These are phyloP conservation scores for Pichia sp. DNA, from an alignment of 1,139 yeast genomes.

Conservation along the genomic window DNA sequence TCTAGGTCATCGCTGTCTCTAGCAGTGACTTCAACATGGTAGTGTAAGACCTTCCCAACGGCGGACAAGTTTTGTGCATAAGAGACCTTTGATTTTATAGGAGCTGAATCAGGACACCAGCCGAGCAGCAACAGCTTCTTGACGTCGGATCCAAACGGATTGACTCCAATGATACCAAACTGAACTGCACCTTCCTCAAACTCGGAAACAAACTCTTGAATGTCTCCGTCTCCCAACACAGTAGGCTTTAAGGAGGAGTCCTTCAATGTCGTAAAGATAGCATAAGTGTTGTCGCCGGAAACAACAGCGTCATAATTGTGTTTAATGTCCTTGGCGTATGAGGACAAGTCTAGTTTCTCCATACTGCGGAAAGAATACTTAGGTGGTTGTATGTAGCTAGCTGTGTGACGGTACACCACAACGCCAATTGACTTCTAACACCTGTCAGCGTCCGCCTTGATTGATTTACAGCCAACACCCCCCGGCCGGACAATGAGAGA, in stretches of 20 bases:
- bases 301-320: slow-evolving; percentile 61
- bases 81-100: slow-evolving; percentile 66
- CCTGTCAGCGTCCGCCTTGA: neutral
- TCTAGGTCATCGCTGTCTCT: slow-evolving; percentile 88
- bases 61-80: slow-evolving; percentile 75
- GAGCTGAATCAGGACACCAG: slow-evolving; percentile 91
- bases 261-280: slow-evolving; percentile 59
- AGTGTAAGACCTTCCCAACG: slow-evolving; percentile 69
- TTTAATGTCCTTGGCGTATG: slow-evolving; percentile 59
- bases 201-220: slow-evolving; percentile 72
- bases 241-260: slow-evolving; percentile 55
- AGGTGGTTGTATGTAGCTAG: neutral
- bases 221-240: slow-evolving; percentile 57
- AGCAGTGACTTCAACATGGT: slow-evolving; percentile 96
- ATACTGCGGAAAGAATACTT: slow-evolving; percentile 20
- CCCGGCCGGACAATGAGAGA: neutral
- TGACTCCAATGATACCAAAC: slow-evolving; percentile 83
- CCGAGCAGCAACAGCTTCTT: slow-evolving; percentile 81
- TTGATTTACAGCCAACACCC: neutral
- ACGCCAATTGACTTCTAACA: no score
- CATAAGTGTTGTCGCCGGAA: slow-evolving; percentile 57
- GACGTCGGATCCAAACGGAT: slow-evolving; percentile 86
- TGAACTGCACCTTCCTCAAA: slow-evolving; percentile 88
- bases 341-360: slow-evolving; percentile 56
- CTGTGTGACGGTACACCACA: neutral